Conservation (phyloP, 805 yeast genomes). For the Hanseniaspora singularis region DNA sequence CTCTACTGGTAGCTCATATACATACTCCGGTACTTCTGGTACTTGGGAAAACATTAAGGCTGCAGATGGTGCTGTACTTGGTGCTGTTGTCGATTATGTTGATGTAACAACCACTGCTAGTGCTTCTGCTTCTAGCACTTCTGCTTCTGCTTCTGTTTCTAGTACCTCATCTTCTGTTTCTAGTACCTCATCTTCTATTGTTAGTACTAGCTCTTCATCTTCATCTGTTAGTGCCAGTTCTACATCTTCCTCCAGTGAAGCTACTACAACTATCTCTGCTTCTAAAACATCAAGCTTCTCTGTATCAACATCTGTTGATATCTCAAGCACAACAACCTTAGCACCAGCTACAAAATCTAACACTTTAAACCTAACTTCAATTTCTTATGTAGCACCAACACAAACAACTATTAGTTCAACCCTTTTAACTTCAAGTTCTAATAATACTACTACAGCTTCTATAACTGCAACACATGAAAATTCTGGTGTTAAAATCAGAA, state of each 20-base stretch:
- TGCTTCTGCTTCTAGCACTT: constrained; percentile 16
- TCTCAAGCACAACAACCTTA: constrained; percentile 14
- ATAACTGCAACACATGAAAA: constrained; percentile 13
- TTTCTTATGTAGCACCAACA: constrained; percentile 19
- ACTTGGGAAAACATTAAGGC: constrained; percentile 49
- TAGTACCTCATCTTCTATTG: constrained; percentile 16
- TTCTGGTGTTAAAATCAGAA: background rate
- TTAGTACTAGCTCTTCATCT: too few species aligned
- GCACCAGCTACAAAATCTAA: constrained; percentile 16
- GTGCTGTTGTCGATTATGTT: constrained; percentile 39
- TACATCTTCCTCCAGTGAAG: constrained; percentile 14
- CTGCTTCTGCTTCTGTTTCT: constrained; percentile 16
- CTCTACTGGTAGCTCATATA: constrained; percentile 49
- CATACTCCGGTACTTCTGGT: constrained; percentile 46
- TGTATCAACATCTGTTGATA: background rate
- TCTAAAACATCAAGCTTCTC: background rate
- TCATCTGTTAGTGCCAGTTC: constrained; percentile 15
- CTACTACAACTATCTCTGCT: background rate
- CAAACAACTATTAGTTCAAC: constrained; percentile 2
- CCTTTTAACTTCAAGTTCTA: too few species aligned
- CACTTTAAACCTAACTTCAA: constrained; percentile 16
- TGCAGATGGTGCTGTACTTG: constrained; percentile 47
- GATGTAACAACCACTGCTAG: constrained; percentile 20
- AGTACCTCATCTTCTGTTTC: constrained; percentile 14
- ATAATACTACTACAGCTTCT: constrained; percentile 11